phyloP scores from a whole-genome alignment of 176 grass and related monocot species.

The Oryza longistaminata region DNA sequence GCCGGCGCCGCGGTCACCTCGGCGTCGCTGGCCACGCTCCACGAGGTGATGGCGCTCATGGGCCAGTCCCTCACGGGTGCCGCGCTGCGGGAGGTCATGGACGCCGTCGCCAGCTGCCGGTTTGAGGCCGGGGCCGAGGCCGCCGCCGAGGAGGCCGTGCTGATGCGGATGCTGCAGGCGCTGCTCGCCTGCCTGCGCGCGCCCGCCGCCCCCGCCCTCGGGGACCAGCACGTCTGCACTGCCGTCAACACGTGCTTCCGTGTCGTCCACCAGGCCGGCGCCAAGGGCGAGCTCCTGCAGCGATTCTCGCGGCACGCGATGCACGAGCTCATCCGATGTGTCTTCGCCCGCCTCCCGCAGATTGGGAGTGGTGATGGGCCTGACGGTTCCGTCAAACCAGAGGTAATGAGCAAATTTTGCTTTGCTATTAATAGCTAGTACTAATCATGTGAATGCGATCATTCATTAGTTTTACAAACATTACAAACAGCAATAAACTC shows the following conservation, averaged over 20 bases:
- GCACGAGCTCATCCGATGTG: constrained; percentile 65
- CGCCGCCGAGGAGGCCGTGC: constrained; percentile 71
- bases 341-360: constrained; percentile 64
- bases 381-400: constrained; percentile 45
- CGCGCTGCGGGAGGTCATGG: constrained; percentile 73
- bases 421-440: constrained; percentile 31
- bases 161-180: constrained; percentile 81
- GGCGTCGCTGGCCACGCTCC: constrained; percentile 66
- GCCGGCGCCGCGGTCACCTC: constrained; percentile 74
- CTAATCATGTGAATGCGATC: not conserved
- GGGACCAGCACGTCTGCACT: constrained; percentile 93
- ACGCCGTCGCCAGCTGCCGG: constrained; percentile 75
- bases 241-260: constrained; percentile 92
- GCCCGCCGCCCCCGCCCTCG: constrained; percentile 49
- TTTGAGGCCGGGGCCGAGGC: constrained; percentile 74
- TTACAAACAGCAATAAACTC: constrained; percentile 3
- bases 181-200: constrained; percentile 78
- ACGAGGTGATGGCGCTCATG: constrained; percentile 66
- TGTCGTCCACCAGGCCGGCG: constrained; percentile 71
- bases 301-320: constrained; percentile 75
- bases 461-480: constrained; percentile 17
- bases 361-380: constrained; percentile 29
- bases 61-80: constrained; percentile 40
- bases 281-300: constrained; percentile 88
- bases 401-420: constrained; percentile 50